Base-by-base conservation (phyloP, 495 filamentous ascomycete genomes). In the Pseudoneurospora amorphoporcata region DNA sequence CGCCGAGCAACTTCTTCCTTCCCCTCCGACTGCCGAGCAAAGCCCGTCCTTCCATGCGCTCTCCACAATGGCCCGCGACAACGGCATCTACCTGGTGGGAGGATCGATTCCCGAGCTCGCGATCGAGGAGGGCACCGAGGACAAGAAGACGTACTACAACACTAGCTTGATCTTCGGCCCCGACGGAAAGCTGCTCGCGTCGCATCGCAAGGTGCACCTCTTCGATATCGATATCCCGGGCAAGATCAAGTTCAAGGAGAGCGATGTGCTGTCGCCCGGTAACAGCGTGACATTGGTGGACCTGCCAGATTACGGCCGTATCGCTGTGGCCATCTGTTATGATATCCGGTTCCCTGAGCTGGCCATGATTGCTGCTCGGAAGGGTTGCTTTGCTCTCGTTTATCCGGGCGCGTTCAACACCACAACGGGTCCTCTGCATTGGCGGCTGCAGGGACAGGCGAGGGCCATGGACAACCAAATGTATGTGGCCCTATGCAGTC, bases 141-240 rank as follows among this genome's bases (percentile, higher is more conserved):
- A 58, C 69, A 69, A 75, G 7, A 87, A 91, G 68, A 94, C 92
- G 76, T 92, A 94, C 82, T 97, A 95, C 85, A 99, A 99, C 82
- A 98, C 95, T 9, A 90, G 87, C 8, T 86, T 99, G 40, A 89
- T 91, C 2, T 99, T 99, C 82, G 86, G 84, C 14, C 94, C 94
- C 0, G 76, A 86, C 2, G 95, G 95, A 1, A 79, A 85, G 9
- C 84, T 98, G n/a, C 86, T 98, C 10, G 92, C 90, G 4, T 92
- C 88, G 3, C 94, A 99, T 79, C 89, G 95, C 73, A 99, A 99
- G 81, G 88, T 95, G 23, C 95, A 99, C 79, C 86, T 99, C n/a
- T 99, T 99, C 83, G 95, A 99, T 83, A 99, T 99, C 76, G 91
- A 95, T 80, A 99, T 99, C 77, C 95, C 95, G 2, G 94, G 93